Conservation (phyloP, 257 asterid genomes). For the Gentiana macrophylla region DNA sequence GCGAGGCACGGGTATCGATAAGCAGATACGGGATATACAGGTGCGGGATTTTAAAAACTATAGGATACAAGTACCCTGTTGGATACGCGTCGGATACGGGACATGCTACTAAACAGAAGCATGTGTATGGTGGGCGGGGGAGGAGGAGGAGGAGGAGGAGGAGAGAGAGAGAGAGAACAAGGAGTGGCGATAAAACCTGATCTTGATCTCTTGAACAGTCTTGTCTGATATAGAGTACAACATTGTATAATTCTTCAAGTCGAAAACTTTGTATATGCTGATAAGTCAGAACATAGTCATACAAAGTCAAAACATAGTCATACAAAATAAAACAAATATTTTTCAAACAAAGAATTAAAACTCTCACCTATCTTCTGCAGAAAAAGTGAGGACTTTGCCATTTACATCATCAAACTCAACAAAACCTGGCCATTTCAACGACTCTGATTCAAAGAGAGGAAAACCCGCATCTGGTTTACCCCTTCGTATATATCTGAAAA, state of each 20-base stretch:
- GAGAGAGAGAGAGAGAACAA: background rate
- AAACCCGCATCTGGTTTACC: slow-evolving; percentile 98
- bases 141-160: background rate
- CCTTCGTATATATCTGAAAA: slow-evolving; percentile 70
- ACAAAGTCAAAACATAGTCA: slow-evolving; percentile 6
- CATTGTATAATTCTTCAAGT: slow-evolving; percentile 68
- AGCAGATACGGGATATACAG: too few relatives aligned
- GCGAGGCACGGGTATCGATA: too few relatives aligned
- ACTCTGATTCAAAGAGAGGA: slow-evolving; percentile 90
- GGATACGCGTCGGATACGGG: too few relatives aligned
- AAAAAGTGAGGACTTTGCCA: slow-evolving; percentile 94
- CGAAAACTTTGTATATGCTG: slow-evolving; percentile 78
- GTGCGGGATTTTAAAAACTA: too few relatives aligned
- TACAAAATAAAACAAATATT: background rate
- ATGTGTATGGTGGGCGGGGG: too few relatives aligned
- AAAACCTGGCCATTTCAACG: slow-evolving; percentile 99
- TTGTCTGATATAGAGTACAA: slow-evolving; percentile 83
- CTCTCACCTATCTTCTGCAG: slow-evolving; percentile 78
- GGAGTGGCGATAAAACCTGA: slow-evolving; percentile 22
- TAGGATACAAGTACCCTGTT: too few relatives aligned
- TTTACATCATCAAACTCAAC: slow-evolving; percentile 98
- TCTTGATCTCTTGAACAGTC: slow-evolving; percentile 67
- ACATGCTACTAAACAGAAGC: background rate
- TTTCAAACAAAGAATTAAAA: background rate
- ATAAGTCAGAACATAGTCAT: slow-evolving; percentile 2